Evolutionary conservation across 1,284 basidiomycete species (phyloP), one percentile per base, ranked within the genome.

Genomic region (Testicularia cyperi): DNA sequence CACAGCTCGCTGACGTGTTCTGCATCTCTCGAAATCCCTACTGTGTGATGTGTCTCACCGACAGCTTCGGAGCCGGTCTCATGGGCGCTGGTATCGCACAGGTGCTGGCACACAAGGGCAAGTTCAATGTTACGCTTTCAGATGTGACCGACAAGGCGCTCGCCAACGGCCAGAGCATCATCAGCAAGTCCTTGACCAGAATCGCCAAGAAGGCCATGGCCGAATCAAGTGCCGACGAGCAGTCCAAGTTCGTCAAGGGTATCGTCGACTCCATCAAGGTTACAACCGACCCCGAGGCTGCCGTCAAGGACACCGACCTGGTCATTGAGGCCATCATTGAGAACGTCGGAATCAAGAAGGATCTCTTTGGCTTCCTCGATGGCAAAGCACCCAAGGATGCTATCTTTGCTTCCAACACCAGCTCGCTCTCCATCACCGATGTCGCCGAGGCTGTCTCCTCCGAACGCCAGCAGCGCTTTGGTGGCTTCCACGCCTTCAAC

Each of bases 241-340:
- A 79, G 44, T 44, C 69, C 26, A 32, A 64, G 10, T 74, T 64
- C 31, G 70, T 80, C 44, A 74, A 78, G 44, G 61, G 68, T 19
- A 74, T 81, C 19, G 74, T 82, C 43, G 71, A 74, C 49, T 80
- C 79, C 56, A 80, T 83, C 57, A 70, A 72, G 41, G 76, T 79
- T 3, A 81, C 80, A 5, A 82, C 81, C 8, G 80, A 82, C 53
- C 78, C 80, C 42, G 75, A 58, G 6, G 75, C 78, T 41, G 81
- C 81, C 3, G 81, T 82, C 25, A 60, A 78, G 30, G 51, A 77
- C 5, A 77, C 80, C 3, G 82, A 83, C 67, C 73, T 83, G 34
- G 82, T 83, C 35, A 78, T 83, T 42, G 82, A 83, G 71, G 82
- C 82, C 6, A 83, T 83, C 51, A 81, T 83, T 52, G 82, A 83